phyloP scores from a whole-genome alignment of 768 basidiomycete species.

The Pleurotus eryngii region DNA sequence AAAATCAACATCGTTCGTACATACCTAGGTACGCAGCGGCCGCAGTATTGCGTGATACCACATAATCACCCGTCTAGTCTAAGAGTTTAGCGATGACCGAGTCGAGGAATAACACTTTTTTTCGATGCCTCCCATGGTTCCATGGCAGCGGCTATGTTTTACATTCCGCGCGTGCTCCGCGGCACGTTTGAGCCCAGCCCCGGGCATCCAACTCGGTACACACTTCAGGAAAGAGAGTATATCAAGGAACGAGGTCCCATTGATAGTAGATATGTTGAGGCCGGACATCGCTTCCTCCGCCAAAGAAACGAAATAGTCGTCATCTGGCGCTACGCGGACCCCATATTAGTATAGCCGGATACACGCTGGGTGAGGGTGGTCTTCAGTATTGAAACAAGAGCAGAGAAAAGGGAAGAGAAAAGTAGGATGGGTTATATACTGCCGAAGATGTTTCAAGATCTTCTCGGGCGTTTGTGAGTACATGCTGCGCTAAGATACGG shows the following conservation, averaged over 20 bases:
- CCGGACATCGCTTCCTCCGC: not conserved
- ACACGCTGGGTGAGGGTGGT: not conserved
- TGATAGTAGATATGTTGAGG: not conserved
- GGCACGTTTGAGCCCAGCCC: conserved; percentile 5
- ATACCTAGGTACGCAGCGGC: too few species aligned
- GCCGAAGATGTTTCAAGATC: not conserved
- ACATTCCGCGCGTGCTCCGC: conserved; percentile 10
- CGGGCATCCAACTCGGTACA: not conserved
- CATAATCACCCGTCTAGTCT: too few species aligned
- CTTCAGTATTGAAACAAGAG: not conserved
- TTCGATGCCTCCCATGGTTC: conserved; percentile 9
- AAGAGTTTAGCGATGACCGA: too few species aligned
- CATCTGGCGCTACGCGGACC: not conserved
- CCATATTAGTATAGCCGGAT: not conserved
- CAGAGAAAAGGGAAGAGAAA: not conserved
- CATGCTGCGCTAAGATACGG: not conserved
- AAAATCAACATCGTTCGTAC: too few species aligned
- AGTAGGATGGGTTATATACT: not conserved
- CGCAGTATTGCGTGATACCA: too few species aligned
- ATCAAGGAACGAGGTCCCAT: not conserved
- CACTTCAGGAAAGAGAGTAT: not conserved
- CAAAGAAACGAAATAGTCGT: not conserved
- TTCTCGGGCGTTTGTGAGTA: not conserved
- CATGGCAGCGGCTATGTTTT: not conserved
- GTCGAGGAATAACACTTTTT: conserved; percentile 2